Percentiles rank a stretch among this genome's conserved stretches.
Evolutionary conservation across 75 land plant species (phyloP).

Genomic region (Chamaecyparis obtusa): DNA sequence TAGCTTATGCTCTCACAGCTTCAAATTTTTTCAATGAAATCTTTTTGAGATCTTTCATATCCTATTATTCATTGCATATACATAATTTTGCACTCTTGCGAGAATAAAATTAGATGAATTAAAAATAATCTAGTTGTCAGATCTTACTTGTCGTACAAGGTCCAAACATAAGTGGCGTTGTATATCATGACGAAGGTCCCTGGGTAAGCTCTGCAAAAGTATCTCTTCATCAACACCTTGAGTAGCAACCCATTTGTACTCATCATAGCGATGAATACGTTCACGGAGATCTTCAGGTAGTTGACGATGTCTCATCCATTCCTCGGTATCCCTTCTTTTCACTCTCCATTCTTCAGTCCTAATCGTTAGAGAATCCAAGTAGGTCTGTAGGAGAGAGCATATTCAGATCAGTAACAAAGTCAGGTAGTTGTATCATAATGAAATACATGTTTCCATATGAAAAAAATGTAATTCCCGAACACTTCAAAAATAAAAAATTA

Average conservation of each 20-base stretch:
- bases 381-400: constrained; percentile 34
- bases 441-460: not conserved
- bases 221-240: constrained; percentile 82
- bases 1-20: not conserved
- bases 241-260: constrained; percentile 80
- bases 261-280: constrained; percentile 58
- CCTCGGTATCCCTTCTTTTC: constrained; percentile 60
- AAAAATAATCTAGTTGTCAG: not conserved
- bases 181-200: constrained; percentile 78
- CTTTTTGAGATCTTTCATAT: not conserved
- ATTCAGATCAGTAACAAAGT: not conserved
- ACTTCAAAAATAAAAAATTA: not conserved
- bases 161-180: constrained; percentile 79
- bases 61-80: not conserved
- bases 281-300: constrained; percentile 51
- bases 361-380: constrained; percentile 57
- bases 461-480: not conserved
- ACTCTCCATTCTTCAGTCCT: constrained; percentile 68
- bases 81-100: not conserved
- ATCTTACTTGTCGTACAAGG: constrained; percentile 67
- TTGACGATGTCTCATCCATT: constrained; percentile 76
- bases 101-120: not conserved
- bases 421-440: not conserved
- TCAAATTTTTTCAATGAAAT: not conserved
- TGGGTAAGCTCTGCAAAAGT: constrained; percentile 56